Percentiles rank a stretch among this genome's conserved stretches.
Evolutionary conservation across 2,329 filamentous ascomycete species (phyloP).

Genomic region (Fusarium veterinarium): DNA sequence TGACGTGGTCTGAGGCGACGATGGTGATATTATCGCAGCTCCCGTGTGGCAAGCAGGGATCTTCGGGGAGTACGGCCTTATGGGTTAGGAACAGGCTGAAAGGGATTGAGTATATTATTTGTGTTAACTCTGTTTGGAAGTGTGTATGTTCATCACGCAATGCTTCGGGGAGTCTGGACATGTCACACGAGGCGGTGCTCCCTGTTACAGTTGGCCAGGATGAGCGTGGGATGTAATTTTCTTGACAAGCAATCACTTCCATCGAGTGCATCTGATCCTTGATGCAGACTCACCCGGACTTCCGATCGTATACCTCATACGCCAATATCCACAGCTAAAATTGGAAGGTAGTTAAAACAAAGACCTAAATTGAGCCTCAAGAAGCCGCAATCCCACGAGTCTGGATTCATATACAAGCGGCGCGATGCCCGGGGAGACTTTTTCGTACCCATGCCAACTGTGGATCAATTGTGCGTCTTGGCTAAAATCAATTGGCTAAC

Average conservation of each 20-base stretch:
- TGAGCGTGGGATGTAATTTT: conserved; percentile 10
- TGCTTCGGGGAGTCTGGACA: neutral
- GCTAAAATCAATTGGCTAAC: conserved; percentile 20
- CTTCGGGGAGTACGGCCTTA: conserved; percentile 38
- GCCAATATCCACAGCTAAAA: conserved; percentile 4
- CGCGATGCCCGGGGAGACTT: conserved; percentile 25
- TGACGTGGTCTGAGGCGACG: conserved; percentile 19
- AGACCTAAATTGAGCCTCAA: neutral
- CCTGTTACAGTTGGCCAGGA: neutral
- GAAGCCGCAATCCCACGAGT: conserved; percentile 23
- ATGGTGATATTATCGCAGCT: conserved; percentile 20
- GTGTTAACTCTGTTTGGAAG: neutral
- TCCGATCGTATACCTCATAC: neutral
- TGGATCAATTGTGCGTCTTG: conserved; percentile 17
- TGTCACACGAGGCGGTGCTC: conserved; percentile 23
- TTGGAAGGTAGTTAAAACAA: conserved; percentile 30
- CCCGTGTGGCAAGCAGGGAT: conserved; percentile 6
- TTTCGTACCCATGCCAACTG: conserved; percentile 10
- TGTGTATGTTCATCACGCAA: neutral
- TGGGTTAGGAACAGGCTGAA: conserved; percentile 1
- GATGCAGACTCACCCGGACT: neutral
- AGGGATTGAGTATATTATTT: neutral
- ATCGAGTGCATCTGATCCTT: no score
- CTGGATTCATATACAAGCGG: conserved; percentile 17
- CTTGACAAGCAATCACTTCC: neutral